Percentiles rank a stretch among this genome's conserved stretches.
Conservation (phyloP, 2,329 filamentous ascomycete genomes). For the Colletotrichum karsti region DNA sequence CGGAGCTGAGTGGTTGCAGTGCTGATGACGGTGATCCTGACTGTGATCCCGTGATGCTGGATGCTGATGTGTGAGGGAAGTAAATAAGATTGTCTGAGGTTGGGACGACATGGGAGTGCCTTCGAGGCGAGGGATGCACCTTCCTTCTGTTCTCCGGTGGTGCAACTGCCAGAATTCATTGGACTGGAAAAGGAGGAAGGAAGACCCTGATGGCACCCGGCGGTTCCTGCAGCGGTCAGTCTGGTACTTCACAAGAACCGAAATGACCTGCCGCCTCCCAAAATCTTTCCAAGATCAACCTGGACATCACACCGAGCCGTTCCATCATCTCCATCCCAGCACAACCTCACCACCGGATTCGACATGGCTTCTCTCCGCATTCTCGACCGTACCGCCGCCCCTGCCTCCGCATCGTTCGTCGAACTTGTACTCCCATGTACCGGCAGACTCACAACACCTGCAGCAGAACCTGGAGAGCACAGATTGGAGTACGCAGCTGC, state of each 20-base stretch:
- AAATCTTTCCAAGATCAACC: neutral
- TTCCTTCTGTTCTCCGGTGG: neutral
- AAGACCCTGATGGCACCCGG: neutral
- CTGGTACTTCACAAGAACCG: too few relatives aligned
- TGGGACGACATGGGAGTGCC: neutral
- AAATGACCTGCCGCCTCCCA: neutral
- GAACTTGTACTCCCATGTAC: slow-evolving; percentile 9
- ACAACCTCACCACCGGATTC: neutral
- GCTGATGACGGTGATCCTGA: neutral
- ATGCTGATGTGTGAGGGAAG: neutral
- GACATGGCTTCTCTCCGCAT: slow-evolving; percentile 7
- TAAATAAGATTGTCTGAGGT: too few relatives aligned
- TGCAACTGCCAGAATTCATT: neutral
- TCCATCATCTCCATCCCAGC: neutral
- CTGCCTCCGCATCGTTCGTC: neutral
- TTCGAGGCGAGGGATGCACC: neutral
- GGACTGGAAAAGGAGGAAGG: neutral
- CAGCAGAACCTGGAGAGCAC: slow-evolving; percentile 9
- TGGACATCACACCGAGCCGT: neutral
- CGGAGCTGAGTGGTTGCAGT: neutral
- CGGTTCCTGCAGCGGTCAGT: neutral
- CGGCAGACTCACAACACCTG: slow-evolving; percentile 2
- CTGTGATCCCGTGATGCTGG: neutral
- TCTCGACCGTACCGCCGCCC: neutral
- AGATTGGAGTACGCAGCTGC: slow-evolving; percentile 14